Evolutionary conservation across 2,329 filamentous ascomycete species (phyloP).

Genomic region (Stagonosporopsis cucurbitacearum): DNA sequence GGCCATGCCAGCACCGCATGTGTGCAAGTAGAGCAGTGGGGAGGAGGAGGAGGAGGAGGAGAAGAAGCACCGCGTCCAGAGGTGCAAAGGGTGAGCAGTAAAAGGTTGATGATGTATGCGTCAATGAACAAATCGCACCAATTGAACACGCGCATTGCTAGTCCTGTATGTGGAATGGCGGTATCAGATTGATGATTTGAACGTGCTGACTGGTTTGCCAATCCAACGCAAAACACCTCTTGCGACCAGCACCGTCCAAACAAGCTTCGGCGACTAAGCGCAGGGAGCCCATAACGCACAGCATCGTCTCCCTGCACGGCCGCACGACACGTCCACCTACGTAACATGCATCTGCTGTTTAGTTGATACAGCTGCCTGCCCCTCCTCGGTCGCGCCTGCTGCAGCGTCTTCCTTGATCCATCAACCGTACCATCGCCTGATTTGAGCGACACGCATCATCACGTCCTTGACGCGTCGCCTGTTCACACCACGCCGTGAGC

Average conservation of each 20-base stretch:
- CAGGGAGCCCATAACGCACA: slow-evolving; percentile 7
- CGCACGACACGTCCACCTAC: background rate
- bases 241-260: slow-evolving; percentile 26
- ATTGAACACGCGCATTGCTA: slow-evolving; percentile 2
- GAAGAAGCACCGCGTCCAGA: slow-evolving; percentile 11
- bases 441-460: slow-evolving; percentile 17
- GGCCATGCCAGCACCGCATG: slow-evolving; percentile 17
- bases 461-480: slow-evolving; percentile 6
- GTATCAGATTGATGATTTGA: slow-evolving; percentile 29
- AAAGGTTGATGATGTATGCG: slow-evolving; percentile 24
- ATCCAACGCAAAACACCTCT: slow-evolving; percentile 4
- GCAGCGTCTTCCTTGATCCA: slow-evolving; percentile 10
- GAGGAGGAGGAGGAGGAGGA: too few relatives aligned
- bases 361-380: slow-evolving; percentile 27
- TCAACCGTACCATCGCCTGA: slow-evolving; percentile 7
- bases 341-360: slow-evolving; percentile 13
- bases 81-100: slow-evolving; percentile 18
- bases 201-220: slow-evolving; percentile 4
- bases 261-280: slow-evolving; percentile 6
- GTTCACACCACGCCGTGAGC: slow-evolving; percentile 3
- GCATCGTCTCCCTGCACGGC: background rate
- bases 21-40: slow-evolving; percentile 21
- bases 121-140: slow-evolving; percentile 17
- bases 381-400: slow-evolving; percentile 27
- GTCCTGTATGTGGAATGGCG: slow-evolving; percentile 24